Conservation (phyloP, 352 stramenopile species). For the Pythium dissotocum region DNA sequence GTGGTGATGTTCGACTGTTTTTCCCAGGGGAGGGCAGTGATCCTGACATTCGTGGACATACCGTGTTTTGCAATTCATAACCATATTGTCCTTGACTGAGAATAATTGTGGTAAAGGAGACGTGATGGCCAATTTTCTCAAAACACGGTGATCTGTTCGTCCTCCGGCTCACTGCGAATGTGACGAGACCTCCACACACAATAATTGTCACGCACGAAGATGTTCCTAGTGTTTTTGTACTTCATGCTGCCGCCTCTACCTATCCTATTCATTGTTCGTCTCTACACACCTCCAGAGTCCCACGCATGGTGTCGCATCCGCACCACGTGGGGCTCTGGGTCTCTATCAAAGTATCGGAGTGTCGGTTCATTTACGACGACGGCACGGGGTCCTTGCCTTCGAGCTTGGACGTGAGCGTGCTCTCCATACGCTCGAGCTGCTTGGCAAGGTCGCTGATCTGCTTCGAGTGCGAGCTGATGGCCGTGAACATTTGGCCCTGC, state of each 20-base stretch:
- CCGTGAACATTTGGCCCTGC: conserved; percentile 79
- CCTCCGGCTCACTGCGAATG: neutral
- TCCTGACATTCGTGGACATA: neutral
- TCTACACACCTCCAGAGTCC: neutral
- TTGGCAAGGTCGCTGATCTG: conserved; percentile 80
- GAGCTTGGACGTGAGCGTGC: conserved; percentile 60
- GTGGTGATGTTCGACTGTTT: neutral
- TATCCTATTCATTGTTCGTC: conserved; percentile 21
- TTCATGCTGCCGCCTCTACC: conserved; percentile 11
- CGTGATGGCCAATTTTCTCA: neutral
- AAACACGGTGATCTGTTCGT: neutral
- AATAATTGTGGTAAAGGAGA: neutral
- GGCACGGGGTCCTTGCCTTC: conserved; percentile 19
- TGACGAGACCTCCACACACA: neutral
- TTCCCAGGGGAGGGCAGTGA: neutral
- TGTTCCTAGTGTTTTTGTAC: neutral
- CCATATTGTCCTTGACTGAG: no score
- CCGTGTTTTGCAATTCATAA: conserved; percentile 1
- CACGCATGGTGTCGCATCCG: neutral
- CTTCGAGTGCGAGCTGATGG: conserved; percentile 72
- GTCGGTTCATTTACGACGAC: neutral
- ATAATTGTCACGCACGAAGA: neutral
- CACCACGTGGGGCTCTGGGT: neutral
- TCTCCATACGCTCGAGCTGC: conserved; percentile 81
- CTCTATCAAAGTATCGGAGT: neutral